phyloP scores from a whole-genome alignment of 805 yeast species.

The Teunomyces stri region DNA sequence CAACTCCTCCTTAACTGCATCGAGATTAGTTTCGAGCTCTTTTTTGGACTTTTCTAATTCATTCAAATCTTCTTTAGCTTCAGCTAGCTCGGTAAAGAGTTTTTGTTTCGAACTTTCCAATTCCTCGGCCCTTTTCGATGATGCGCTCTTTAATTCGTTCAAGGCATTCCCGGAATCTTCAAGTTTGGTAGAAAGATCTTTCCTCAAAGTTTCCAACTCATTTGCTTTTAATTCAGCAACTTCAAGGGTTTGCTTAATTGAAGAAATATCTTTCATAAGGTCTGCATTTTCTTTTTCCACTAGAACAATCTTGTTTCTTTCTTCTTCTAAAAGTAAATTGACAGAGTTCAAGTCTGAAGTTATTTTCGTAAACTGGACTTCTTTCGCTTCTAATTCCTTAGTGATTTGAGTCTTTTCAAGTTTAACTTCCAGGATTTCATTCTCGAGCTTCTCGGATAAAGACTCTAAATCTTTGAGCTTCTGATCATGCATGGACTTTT shows the following conservation, averaged over 20 bases:
- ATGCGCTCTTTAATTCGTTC: neutral
- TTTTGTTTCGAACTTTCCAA: neutral
- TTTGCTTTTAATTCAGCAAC: neutral
- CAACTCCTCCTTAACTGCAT: neutral
- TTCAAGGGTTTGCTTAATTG: neutral
- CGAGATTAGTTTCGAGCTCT: neutral
- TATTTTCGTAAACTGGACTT: neutral
- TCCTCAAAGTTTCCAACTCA: neutral
- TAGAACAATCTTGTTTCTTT: neutral
- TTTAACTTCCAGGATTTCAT: neutral
- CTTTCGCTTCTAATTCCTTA: neutral
- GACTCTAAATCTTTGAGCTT: neutral
- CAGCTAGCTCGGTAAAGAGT: neutral
- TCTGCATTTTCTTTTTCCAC: neutral
- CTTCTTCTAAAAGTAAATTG: neutral
- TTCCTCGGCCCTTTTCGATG: neutral
- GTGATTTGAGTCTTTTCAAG: neutral
- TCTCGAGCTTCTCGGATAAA: neutral
- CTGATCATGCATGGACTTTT: neutral
- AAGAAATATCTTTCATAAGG: neutral
- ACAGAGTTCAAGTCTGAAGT: neutral
- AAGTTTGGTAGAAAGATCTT: neutral
- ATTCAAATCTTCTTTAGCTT: neutral
- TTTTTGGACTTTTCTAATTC: neutral
- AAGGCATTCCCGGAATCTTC: neutral